These are phyloP conservation scores for Alternaria viburni DNA, from an alignment of 2,329 filamentous ascomycete species.

Conservation along the genomic window DNA sequence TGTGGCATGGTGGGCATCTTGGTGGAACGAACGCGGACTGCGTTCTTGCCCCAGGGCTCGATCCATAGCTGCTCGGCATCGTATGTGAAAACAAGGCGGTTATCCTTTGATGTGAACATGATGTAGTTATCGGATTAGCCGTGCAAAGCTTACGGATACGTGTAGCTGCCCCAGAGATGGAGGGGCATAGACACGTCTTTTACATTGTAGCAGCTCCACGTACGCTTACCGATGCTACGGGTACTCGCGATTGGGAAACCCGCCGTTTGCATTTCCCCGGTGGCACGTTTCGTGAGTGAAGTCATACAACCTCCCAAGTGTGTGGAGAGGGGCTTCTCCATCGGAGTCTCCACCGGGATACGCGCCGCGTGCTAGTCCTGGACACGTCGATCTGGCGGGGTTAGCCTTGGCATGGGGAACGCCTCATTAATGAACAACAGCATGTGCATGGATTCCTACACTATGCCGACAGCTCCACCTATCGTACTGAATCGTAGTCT, in stretches of 20 bases:
- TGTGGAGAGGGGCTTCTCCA: constrained; percentile 2
- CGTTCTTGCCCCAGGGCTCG: constrained; percentile 58
- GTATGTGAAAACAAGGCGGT: constrained; percentile 61
- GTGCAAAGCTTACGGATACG: background rate
- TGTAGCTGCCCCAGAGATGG: too few relatives aligned
- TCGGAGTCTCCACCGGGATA: constrained; percentile 7
- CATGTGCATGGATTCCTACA: background rate
- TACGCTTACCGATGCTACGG: background rate
- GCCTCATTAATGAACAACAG: background rate
- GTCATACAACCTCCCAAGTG: background rate
- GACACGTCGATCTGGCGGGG: background rate
- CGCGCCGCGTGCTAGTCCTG: background rate
- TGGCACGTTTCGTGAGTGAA: background rate
- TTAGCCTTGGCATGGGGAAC: background rate
- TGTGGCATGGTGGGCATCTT: constrained; percentile 42
- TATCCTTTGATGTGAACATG: constrained; percentile 3
- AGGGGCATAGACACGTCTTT: background rate
- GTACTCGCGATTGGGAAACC: background rate
- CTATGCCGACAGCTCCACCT: background rate
- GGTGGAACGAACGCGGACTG: constrained; percentile 57
- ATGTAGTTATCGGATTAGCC: background rate
- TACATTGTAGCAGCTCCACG: background rate
- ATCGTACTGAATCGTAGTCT: background rate
- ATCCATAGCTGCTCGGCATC: constrained; percentile 59
- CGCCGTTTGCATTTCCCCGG: background rate